Evolutionary conservation across 768 basidiomycete species (phyloP), one percentile per base, ranked within the genome.

Genomic region (Russula brevipes): DNA sequence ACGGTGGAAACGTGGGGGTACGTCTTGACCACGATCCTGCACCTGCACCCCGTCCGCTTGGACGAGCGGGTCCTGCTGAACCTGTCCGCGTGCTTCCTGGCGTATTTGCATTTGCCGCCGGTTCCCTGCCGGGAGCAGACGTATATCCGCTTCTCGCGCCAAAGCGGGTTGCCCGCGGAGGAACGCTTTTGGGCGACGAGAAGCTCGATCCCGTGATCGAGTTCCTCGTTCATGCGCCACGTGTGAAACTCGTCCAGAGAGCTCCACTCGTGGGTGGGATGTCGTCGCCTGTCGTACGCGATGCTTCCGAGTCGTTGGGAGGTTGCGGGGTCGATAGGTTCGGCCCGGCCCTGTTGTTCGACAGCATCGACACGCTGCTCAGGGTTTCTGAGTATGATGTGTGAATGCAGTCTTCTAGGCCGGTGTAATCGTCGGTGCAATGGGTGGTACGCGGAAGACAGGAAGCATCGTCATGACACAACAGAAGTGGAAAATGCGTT

Each of bases 381-480:
- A 36, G 49, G 17, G 17, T n/a, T 57, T 30, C 33, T 33, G 50
- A 59, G 11, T 5, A 4, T 1, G 1, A 62, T 14, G 17, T 46
- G 7, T 30, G 24, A 33, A 57, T 35, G 19, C 50, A 38, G n/a
- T 17, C 31, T 38, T 57, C 55, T 45, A 51, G 35, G 10, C 31
- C 4, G 61, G 55, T 0, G 17, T 46, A 14, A 19, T 31, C 31
- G 36, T 16, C 14, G 31, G 42, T 16, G 49, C 17, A 17, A 45
- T 5, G 49, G 6, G 11, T 11, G 19, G 12, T 8, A 38, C 2
- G 17, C 61, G 56, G 19, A 17, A 60, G 52, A 36, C 39, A n/a
- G 54, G 41, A 50, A 51, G 60, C 16, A 14, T 33, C 16, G 53
- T 54, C 59, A 60, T 54, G 36, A n/a, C 17, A 54, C 35, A 38